Base-by-base conservation (phyloP, 768 basidiomycete genomes). In the Serendipita vermifera region DNA sequence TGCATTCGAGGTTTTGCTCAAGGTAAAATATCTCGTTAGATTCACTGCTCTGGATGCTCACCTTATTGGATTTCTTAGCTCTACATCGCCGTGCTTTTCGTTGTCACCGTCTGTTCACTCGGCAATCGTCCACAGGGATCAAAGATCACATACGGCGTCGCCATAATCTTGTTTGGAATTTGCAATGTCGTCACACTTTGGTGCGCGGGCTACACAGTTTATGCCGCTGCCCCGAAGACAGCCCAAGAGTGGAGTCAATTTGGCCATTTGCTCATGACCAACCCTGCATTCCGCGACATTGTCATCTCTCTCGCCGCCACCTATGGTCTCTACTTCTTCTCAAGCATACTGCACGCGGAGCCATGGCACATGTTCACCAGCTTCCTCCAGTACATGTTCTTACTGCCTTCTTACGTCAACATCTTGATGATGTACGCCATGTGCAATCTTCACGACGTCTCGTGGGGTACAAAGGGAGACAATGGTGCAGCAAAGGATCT, bases 331-430 rank as follows among this genome's bases (percentile, higher is more conserved):
- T 98, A 90, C 75, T 76, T 96, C 64, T 69, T 94, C 64, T 78
- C 83, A 58, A 89, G 86, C 5, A 70, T 94, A 68, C 81, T 98
- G 71, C 88, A 93, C 63, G 69, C 90, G 33, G 93, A 98, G 66
- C 93, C 92, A 0, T 94, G 91, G 90, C 93, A 97, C 75, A 86
- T 97, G 80, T 78, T 97, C 69, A 94, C 93, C 11, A 88, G 83
- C 56, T 91, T 93, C 75, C 64, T 81, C 43, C 87, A 93, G 67
- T 98, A 94, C 70, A 77, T 96, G 76, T 87, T 96, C 75, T 77
- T 92, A 62, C 75, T 91, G 35, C 90, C 90, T 55, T 77, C 76
- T 59, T 82, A 82, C 60, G 80, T 89, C 65, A 89, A 89, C 71
- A 89, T 89, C 62, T 70, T 89, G 65, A 89, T 77, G 79, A 64